Evolutionary conservation across 176 grass and related monocot species (phyloP), one percentile per base, ranked within the genome.

Genomic region (Ananas comosus): DNA sequence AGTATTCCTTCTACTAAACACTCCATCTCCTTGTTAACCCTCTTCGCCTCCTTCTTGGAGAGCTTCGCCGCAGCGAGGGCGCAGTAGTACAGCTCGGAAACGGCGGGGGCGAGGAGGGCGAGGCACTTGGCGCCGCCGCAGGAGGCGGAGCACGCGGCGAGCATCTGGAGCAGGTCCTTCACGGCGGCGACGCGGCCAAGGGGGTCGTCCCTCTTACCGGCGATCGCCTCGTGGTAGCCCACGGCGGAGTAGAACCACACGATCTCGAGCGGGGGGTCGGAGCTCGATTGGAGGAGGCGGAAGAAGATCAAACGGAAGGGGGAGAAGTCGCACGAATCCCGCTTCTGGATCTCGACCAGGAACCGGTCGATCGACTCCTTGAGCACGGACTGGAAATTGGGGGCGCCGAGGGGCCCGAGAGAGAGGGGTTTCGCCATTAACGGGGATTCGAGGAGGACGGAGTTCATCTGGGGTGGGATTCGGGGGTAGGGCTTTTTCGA

Each of bases 191-290:
- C 17, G 66, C 69, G 3, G 3, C 66, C 73, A 13, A 80, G 48
- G 65, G 70, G 29, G 4, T 80, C 82, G 68, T 64, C 75, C 33
- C 64, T 63, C 28, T 68, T 80, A 0, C 33, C 33, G 33, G 71
- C 54, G 11, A 91, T 74, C 51, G 80, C 22, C 79, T 97, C 89
- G 70, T 90, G 94, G 79, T 89, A 97, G 65, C 84, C 74, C 51
- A 97, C 79, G 27, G 89, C 89, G 63, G 89, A 83, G 77, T 93
- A 99, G 69, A 99, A 89, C 94, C 95, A 99, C 77, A 99, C 56
- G 10, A 86, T 79, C 82, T 93, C 90, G 3, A 99, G 87, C 17
- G 95, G 84, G 0, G 95, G 90, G 74, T 99, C 90, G 69, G 80
- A 29, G 75, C 77, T 91, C 25, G 72, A 70, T 65, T 80, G 88